Conservation (phyloP, 148 eudicot genomes). For the Rhododendron mucronatum region DNA sequence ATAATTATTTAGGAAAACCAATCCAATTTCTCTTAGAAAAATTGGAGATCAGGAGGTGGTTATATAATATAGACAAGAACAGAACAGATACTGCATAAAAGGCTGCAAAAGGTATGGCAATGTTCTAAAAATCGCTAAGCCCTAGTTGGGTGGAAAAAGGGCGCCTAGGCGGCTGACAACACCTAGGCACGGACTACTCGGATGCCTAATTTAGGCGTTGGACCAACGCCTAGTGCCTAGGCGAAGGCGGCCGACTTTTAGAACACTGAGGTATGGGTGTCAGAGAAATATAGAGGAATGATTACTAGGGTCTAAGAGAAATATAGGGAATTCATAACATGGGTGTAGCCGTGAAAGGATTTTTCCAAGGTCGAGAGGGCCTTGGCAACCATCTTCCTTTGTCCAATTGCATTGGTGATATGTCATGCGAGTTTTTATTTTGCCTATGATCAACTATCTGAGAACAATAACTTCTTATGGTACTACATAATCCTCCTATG, state of each 20-base stretch:
- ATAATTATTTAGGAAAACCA: not conserved
- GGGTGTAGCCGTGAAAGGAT: not conserved
- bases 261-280: not conserved
- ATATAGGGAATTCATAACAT: not conserved
- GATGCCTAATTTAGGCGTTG: too few relatives aligned
- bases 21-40: not conserved
- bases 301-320: not conserved
- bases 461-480: not conserved
- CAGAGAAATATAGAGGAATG: not conserved
- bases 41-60: not conserved
- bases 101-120: not conserved
- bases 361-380: not conserved
- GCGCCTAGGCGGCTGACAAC: too few relatives aligned
- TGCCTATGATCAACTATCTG: not conserved
- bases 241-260: too few relatives aligned
- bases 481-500: not conserved
- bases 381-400: not conserved
- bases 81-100: not conserved
- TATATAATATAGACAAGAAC: not conserved
- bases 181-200: too few relatives aligned
- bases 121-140: too few relatives aligned
- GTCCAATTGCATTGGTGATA: not conserved
- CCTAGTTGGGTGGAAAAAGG: too few relatives aligned
- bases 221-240: too few relatives aligned
- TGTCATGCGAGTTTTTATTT: not conserved